These are phyloP conservation scores for Aspergillus sp. DNA, from an alignment of 2,329 filamentous ascomycete species.

Conservation along the genomic window DNA sequence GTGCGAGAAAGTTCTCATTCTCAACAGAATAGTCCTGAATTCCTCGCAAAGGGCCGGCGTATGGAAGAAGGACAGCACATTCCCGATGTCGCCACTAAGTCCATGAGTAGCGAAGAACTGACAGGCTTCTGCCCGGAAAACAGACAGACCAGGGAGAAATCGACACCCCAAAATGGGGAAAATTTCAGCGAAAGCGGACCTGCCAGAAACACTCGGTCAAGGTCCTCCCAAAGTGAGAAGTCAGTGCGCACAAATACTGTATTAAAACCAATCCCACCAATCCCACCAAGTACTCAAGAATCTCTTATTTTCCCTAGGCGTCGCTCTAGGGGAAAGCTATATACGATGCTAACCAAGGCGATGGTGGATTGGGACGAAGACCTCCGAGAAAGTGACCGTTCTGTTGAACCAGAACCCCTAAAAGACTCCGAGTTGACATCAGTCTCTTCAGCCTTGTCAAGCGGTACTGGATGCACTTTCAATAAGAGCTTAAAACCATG, in stretches of 20 bases:
- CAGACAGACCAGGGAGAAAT: not conserved
- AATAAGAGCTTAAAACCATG: not conserved
- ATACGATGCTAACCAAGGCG: conserved; percentile 15
- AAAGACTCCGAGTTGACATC: conserved; percentile 12
- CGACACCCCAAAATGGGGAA: not conserved
- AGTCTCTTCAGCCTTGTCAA: conserved; percentile 16
- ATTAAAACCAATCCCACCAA: not conserved
- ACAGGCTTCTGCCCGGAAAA: not conserved
- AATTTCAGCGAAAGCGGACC: not conserved
- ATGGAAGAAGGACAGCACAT: not conserved
- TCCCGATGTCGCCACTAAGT: not conserved
- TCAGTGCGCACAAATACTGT: not conserved
- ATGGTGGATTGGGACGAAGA: conserved; percentile 34
- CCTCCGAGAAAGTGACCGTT: conserved; percentile 26
- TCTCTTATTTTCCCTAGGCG: conserved; percentile 17
- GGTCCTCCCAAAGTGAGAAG: not conserved
- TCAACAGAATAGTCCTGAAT: not conserved
- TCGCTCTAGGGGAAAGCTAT: conserved; percentile 17
- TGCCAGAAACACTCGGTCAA: not conserved
- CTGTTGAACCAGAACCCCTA: not conserved
- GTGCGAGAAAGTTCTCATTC: not conserved
- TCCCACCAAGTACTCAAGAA: conserved; percentile 17
- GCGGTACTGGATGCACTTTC: not conserved
- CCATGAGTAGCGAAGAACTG: not conserved
- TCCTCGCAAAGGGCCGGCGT: not conserved